Evolutionary conservation across 1,284 basidiomycete species (phyloP).

Genomic region (Xerocomus minutiporus): DNA sequence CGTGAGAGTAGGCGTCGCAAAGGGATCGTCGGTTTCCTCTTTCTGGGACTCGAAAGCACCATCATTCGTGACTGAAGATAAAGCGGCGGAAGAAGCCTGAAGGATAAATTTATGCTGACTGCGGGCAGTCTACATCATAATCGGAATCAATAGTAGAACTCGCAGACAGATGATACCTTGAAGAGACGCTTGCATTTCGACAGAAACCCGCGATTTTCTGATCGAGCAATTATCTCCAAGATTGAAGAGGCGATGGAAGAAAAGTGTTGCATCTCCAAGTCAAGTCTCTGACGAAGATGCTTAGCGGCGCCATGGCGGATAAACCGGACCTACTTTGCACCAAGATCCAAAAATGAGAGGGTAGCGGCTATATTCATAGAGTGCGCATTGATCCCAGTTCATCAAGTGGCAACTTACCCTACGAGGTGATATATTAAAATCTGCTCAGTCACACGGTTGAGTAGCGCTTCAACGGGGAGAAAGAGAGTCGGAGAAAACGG

Average conservation of each 20-base stretch:
- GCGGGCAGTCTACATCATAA: conserved; percentile 21
- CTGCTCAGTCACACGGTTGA: conserved; percentile 50
- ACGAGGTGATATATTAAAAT: conserved; percentile 57
- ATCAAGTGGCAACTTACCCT: conserved; percentile 39
- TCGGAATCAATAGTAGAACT: conserved; percentile 17
- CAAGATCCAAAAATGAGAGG: conserved; percentile 69
- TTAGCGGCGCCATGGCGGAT: neutral
- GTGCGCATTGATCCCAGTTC: conserved; percentile 12
- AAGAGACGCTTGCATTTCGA: conserved; percentile 41
- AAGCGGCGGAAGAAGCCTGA: conserved; percentile 16
- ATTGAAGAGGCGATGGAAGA: conserved; percentile 50
- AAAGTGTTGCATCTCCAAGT: conserved; percentile 48
- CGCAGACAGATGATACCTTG: conserved; percentile 40
- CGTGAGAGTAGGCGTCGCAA: conserved; percentile 23
- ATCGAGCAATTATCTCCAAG: conserved; percentile 48
- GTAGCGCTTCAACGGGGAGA: conserved; percentile 46
- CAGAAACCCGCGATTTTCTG: conserved; percentile 44
- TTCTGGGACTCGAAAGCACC: conserved; percentile 5
- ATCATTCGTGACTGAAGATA: conserved; percentile 16
- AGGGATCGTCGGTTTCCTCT: conserved; percentile 8
- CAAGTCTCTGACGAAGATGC: conserved; percentile 47
- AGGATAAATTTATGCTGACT: conserved; percentile 20
- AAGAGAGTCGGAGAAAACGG: conserved; percentile 50
- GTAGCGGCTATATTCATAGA: conserved; percentile 50
- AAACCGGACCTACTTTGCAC: conserved; percentile 44